These are phyloP conservation scores for Echinosophora koreensis DNA, from an alignment of 306 rosid species.

Conservation along the genomic window DNA sequence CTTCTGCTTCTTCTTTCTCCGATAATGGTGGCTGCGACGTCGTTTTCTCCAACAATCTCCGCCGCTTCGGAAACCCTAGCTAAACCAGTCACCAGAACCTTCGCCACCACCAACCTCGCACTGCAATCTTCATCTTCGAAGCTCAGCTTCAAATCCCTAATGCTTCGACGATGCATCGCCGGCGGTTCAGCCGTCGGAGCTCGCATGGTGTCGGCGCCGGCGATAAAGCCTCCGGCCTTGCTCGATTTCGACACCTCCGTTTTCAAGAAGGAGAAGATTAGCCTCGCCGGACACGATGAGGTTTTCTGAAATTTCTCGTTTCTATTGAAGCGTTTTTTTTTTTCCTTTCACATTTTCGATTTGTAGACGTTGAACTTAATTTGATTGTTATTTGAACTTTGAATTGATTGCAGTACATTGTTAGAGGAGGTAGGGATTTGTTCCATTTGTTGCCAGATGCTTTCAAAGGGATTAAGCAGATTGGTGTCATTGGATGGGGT, in stretches of 20 bases:
- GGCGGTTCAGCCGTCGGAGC: constrained; percentile 61
- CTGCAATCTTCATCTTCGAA: constrained; percentile 51
- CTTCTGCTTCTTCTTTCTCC: background rate
- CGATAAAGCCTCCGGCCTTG: constrained; percentile 46
- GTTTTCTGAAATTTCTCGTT: constrained; percentile 32
- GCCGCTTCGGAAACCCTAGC: constrained; percentile 41
- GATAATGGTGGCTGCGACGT: constrained; percentile 54
- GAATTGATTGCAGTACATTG: constrained; percentile 59
- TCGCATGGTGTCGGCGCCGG: constrained; percentile 64
- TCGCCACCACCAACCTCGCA: constrained; percentile 41
- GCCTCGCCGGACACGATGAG: constrained; percentile 80
- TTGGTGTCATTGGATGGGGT: constrained; percentile 91
- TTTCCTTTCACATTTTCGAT: background rate
- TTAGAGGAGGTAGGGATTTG: constrained; percentile 77
- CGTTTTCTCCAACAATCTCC: constrained; percentile 43
- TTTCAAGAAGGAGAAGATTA: constrained; percentile 75
- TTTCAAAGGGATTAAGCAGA: constrained; percentile 77
- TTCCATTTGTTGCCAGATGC: constrained; percentile 76
- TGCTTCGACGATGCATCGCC: constrained; percentile 11
- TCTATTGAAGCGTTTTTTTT: background rate
- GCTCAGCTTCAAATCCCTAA: constrained; percentile 46
- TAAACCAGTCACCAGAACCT: constrained; percentile 21
- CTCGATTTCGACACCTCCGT: constrained; percentile 72
- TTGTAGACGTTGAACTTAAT: background rate
- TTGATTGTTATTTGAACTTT: background rate